phyloP scores from a whole-genome alignment of 192 early-diverging fungal genomes.

The Pilobolus umbonatus region DNA sequence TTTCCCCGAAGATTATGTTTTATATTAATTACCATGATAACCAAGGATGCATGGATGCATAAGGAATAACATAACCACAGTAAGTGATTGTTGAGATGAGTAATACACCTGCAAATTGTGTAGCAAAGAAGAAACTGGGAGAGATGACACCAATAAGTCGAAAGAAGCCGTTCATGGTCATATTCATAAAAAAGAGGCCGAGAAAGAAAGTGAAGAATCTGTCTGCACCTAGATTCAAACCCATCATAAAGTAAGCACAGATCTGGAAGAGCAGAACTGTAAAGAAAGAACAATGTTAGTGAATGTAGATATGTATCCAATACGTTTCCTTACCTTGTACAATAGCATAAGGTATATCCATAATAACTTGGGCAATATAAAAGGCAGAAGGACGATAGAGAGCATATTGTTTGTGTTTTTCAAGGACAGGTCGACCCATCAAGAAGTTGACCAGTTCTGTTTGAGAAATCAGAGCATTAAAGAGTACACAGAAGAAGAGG shows the following conservation, averaged over 20 bases:
- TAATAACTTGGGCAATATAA: conserved; percentile 49
- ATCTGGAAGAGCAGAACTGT: conserved; percentile 56
- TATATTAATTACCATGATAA: conserved; percentile 56
- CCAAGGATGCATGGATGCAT: conserved; percentile 55
- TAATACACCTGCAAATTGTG: conserved; percentile 48
- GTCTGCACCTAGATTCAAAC: conserved; percentile 18
- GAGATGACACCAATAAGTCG: conserved; percentile 52
- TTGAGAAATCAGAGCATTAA: conserved; percentile 56
- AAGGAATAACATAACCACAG: conserved; percentile 60
- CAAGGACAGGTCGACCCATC: conserved; percentile 62
- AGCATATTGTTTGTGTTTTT: conserved; percentile 76
- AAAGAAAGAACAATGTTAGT: background rate
- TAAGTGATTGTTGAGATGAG: conserved; percentile 52
- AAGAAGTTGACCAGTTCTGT: conserved; percentile 69
- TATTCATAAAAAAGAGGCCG: conserved; percentile 45
- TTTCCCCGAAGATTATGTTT: no score
- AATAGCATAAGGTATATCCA: conserved; percentile 46
- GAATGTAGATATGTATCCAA: background rate
- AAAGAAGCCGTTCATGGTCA: conserved; percentile 59
- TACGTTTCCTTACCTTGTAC: conserved; percentile 26
- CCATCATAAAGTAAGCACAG: conserved; percentile 59
- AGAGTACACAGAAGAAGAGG: conserved; percentile 60
- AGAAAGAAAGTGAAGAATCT: conserved; percentile 54
- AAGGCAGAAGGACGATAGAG: conserved; percentile 59
- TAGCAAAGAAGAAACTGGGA: conserved; percentile 47